Evolutionary conservation across 129 eudicot genomes (phyloP), one percentile per base, ranked within the genome.

Genomic region (Dittrichia graveolens): DNA sequence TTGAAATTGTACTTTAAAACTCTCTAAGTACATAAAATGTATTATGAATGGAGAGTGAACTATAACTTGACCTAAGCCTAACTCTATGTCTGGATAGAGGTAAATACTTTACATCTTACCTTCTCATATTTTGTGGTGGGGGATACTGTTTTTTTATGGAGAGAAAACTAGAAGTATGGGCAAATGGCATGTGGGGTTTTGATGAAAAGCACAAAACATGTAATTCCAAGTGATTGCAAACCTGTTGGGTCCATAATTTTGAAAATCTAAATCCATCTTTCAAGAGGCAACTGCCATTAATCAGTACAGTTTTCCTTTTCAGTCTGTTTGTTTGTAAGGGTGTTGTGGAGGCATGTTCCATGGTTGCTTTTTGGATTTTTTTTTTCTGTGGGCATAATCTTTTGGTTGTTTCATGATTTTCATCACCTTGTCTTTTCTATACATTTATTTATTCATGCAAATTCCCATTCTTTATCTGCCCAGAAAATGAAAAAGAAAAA

Each of bases 101-200:
- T 24, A 24, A 24, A 24, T 24, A 24, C 31, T 24, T 0, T 24
- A 24, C 31, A 24, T 24, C 31, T 24, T 24, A 24, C 31, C 31
- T 24, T 24, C 31, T 24, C 31, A 24, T 24, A 24, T 24, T 2
- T 2, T 2, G 31, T 2, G 31, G 31, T 24, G 31, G 0, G 31
- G 31, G 31, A 24, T 24, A 24, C 31, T 24, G 31, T 24, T 24
- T 0, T 24, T 24, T 24, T 43, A 67, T 67, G 14, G 59, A 48
- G n/a, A 67, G n/a, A 47, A 40, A 47, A 47, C 35, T 59, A 72
- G 56, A 3, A 46, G 19, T 5, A 46, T 6, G 13, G 57, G 37
- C 41, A 61, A 47, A 61, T 61, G 19, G 47, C 78, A 38, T 61
- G 78, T 61, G 78, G 6, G 72, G 42, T 38, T 63, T 74, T 7